These are phyloP conservation scores for Filosporella fistucella DNA, from an alignment of 495 filamentous ascomycete species.

Conservation along the genomic window DNA sequence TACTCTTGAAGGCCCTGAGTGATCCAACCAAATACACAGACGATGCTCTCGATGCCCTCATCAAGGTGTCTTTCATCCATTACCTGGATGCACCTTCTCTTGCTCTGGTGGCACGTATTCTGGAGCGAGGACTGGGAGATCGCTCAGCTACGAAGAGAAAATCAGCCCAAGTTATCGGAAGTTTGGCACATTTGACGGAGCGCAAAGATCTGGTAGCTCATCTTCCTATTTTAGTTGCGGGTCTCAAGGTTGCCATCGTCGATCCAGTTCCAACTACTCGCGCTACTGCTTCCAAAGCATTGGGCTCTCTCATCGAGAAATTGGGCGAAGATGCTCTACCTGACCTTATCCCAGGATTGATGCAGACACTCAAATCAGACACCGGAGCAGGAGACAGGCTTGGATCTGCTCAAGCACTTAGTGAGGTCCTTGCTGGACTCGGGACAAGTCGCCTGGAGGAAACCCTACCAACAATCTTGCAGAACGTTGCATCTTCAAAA, in stretches of 20 bases:
- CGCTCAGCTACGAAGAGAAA: constrained; percentile 93
- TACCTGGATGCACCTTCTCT: constrained; percentile 95
- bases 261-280: constrained; percentile 97
- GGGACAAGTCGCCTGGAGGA: constrained; percentile 91
- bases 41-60: constrained; percentile 85
- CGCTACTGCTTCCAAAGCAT: constrained; percentile 91
- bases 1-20: constrained; percentile 92
- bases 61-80: constrained; percentile 94
- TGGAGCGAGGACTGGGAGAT: constrained; percentile 87
- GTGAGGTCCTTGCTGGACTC: constrained; percentile 91
- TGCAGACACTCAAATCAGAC: constrained; percentile 95
- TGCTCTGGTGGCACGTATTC: constrained; percentile 88
- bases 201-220: constrained; percentile 89
- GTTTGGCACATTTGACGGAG: constrained; percentile 93
- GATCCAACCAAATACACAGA: constrained; percentile 98
- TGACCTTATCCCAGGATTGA: constrained; percentile 94
- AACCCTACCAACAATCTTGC: constrained; percentile 91
- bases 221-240: constrained; percentile 87
- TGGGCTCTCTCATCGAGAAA: constrained; percentile 94
- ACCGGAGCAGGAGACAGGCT: constrained; percentile 92
- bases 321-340: constrained; percentile 94
- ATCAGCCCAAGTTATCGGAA: constrained; percentile 94
- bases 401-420: constrained; percentile 94
- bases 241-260: constrained; percentile 81
- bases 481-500: constrained; percentile 92